Base-by-base conservation (phyloP, 768 basidiomycete species). In the Macrolepiota albuminosa region DNA sequence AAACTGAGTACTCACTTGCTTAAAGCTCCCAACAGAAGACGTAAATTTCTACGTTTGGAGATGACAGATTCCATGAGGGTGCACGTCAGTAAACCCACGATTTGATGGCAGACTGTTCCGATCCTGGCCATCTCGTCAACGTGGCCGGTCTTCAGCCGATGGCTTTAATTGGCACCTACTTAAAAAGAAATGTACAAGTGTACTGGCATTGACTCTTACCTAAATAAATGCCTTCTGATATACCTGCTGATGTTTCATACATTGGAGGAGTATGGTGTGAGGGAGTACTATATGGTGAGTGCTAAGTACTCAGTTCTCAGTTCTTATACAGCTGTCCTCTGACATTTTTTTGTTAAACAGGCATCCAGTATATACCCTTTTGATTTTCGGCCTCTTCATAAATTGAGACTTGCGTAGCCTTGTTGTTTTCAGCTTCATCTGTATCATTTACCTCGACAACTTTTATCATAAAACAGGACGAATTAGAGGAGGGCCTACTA, bases 191-290 rank as follows among this genome's bases (percentile, higher is more conserved):
- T 9, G 43, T 4, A 4, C 6, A 18, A 18, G 14, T 10, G 16
- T 40, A 16, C 9, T 40, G 11, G 40, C 40, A 34, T 6, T 50
- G 6, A 4, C 49, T n/a, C 8, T 39, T 39, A 29, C 26, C 52
- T 54, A 9, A 14, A 71, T 54, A 9, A 14, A 71, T 71, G 70
- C 62, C 62, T 39, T 62, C 67, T 33, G 70, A 71, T 60, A 70
- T 71, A 46, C 61, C 69, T 50, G 69, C 70, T 4, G 69, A 70
- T 61, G 68, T 70, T 37, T 68, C 69, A 14, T 71, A 71, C 60
- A 69, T 71, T n/a, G 68, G 67, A 40, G 70, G 70, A 21, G 65
- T 71, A 7, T 71, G 69, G 68, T 63, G 65, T 29, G 69, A 71
- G 58, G 70, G 68, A 21, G 66, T 71, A 33, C 47, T 71, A 26